Evolutionary conservation across 768 basidiomycete species (phyloP).

Genomic region (Pholiota molesta): DNA sequence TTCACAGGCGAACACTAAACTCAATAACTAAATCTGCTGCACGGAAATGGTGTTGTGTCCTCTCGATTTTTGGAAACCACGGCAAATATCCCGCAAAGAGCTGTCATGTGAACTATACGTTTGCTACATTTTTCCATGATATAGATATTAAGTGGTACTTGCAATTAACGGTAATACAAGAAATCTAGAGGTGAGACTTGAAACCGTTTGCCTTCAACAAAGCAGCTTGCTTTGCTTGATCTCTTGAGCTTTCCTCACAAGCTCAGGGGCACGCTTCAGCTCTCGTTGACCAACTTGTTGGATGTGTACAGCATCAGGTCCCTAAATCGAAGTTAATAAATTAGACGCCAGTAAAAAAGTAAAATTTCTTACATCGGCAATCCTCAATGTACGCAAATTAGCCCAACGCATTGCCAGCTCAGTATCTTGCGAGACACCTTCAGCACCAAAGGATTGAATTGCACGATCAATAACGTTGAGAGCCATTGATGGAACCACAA

Average conservation of each 20-base stretch:
- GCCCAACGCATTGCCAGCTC: constrained; percentile 80
- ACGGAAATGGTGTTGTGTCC: too few species aligned
- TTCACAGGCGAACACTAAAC: too few species aligned
- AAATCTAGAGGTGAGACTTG: constrained; percentile 56
- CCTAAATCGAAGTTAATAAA: constrained; percentile 41
- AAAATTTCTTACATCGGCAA: constrained; percentile 70
- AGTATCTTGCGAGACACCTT: constrained; percentile 91
- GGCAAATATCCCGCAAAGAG: background rate
- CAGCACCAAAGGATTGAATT: constrained; percentile 96
- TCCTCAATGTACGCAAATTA: constrained; percentile 80
- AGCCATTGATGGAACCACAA: constrained; percentile 92
- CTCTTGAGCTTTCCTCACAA: constrained; percentile 58
- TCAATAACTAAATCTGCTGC: too few species aligned
- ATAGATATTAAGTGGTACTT: background rate
- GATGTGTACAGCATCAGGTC: constrained; percentile 89
- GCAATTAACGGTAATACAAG: background rate
- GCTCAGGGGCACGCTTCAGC: constrained; percentile 70
- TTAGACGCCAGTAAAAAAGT: constrained; percentile 9
- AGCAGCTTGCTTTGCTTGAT: constrained; percentile 61
- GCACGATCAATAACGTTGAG: constrained; percentile 89
- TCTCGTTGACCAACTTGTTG: constrained; percentile 94
- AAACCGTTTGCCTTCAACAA: constrained; percentile 63
- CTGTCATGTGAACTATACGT: background rate
- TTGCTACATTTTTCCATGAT: background rate
- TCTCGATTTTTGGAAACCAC: background rate